Base-by-base conservation (phyloP, 768 basidiomycete genomes). In the Pleurotus cornucopiae region DNA sequence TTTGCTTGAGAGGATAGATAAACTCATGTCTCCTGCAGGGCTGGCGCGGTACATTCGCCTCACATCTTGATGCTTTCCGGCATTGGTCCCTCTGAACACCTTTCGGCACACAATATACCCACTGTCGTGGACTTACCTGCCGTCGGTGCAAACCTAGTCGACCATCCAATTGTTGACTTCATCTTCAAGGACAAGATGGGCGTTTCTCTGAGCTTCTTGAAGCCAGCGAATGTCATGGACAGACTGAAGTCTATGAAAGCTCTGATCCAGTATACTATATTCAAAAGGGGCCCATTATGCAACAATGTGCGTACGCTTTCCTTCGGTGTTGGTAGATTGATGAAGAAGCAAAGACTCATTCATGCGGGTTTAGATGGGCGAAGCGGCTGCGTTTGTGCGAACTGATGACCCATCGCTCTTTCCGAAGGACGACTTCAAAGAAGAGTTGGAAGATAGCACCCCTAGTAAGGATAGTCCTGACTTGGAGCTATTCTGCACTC, bases 51-150 rank as follows among this genome's bases (percentile, higher is more conserved):
- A 5, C 84, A 88, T 60, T 78, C 84, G 5, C 86, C 86, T 3
- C 82, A 83, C 73, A 78, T 90, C 38, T 76, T 90, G 16, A 79
- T 87, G 78, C 75, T 90, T 38, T 90, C 88, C 6, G 93, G 93
- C 20, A 73, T 94, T 44, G 93, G 93, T 14, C 85, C 89, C 26
- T 76, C 77, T 1, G 67, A 72, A 2, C 76, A 88, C 37, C 76
- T 94, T 39, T 61, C 73, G n/a, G 64, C 69, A 7, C 71, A 82
- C 60, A 67, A 69, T 13, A 85, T 94, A 43, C 75, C 80, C 0
- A 71, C 86, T 30, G 67, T 86, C 14, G 65, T 80, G 5, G 82
- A 93, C 60, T 77, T 86, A 4, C 86, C 90, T 0, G 83, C 81
- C 6, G 90, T 94, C 12, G 93, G 93, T 7, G 73, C 78, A 18